Evolutionary conservation across 2,329 filamentous ascomycete species (phyloP).

Genomic region (Fusarium duplospermum): DNA sequence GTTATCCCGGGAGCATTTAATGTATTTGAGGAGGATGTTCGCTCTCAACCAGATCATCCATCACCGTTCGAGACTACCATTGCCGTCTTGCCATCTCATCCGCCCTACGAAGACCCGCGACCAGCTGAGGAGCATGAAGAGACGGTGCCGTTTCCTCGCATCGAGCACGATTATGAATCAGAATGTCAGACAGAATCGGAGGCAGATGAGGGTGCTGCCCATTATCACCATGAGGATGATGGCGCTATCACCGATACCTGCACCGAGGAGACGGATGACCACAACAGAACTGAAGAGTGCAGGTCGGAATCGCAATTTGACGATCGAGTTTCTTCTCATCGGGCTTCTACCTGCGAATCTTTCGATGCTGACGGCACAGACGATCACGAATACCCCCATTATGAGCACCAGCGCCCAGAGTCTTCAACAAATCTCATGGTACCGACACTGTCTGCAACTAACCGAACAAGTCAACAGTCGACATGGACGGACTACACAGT

Average conservation of each 20-base stretch:
- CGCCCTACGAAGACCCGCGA: constrained; percentile 46
- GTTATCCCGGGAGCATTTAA: constrained; percentile 47
- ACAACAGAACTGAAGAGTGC: constrained; percentile 44
- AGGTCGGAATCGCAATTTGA: constrained; percentile 45
- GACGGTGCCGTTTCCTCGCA: constrained; percentile 49
- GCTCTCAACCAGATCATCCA: constrained; percentile 18
- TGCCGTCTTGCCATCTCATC: constrained; percentile 56
- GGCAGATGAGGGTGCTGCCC: constrained; percentile 35
- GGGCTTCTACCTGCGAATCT: constrained; percentile 56
- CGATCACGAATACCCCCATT: constrained; percentile 42
- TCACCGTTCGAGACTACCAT: constrained; percentile 57
- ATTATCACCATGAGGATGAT: constrained; percentile 46
- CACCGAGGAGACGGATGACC: constrained; percentile 51
- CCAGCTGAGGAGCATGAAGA: constrained; percentile 24
- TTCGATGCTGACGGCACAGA: constrained; percentile 48
- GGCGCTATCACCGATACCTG: constrained; percentile 51
- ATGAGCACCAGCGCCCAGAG: constrained; percentile 48
- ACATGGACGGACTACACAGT: constrained; percentile 72
- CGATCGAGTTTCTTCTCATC: constrained; percentile 48
- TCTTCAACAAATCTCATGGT: constrained; percentile 60
- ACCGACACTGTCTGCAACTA: constrained; percentile 56
- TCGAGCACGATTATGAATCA: constrained; percentile 52
- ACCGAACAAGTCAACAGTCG: constrained; percentile 66
- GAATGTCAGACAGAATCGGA: constrained; percentile 54
- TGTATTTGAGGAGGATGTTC: constrained; percentile 51